Base-by-base conservation (phyloP, 179 eudicot genomes). In the Monotropa hypopitys region DNA sequence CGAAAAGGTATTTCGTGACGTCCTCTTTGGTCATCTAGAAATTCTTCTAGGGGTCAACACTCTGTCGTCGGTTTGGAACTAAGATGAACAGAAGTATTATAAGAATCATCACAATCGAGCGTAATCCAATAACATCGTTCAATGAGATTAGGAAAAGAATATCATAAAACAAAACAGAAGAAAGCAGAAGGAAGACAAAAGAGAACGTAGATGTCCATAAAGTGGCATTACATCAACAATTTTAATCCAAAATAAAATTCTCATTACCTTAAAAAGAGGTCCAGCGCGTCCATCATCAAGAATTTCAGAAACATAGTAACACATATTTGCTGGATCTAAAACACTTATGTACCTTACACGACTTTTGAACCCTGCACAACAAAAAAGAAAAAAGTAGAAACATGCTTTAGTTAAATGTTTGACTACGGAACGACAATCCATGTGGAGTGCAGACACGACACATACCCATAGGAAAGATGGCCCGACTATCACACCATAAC, bases 391-490 rank as follows among this genome's bases (percentile, higher is more conserved):
- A 61, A 61, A 28, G 33, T 4, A 61, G 66, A 61, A 72, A 59
- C 30, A 65, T 56, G 57, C 33, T 73, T 2, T 43, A 18, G 62
- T 46, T 20, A 80, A 75, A 46, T 54, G 35, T 61, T 57, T 49
- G 61, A 45, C 10, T 53, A 26, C 9, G n/a, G 72, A 50, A 73
- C 20, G 30, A 77, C 7, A 65, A 67, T 45, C 53, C 5, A 20
- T 66, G 43, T 76, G 61, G 10, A 23, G 33, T 47, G 42, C 68
- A 45, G 32, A 82, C 46, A 47, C 32, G 69, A 23, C 47, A 74
- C 91, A 73, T 85, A 96, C 99, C 99, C 83, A 90, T 93, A 0
- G 99, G 94, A 73, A 89, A 96, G 77, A 96, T 96, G 82, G 96
- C 90, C 81, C 89, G 91, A 75, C 88, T 83, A 68, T 88, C 88